These are phyloP conservation scores for Trichosporon coremiiforme DNA, from an alignment of 1,284 basidiomycete species.

Conservation along the genomic window DNA sequence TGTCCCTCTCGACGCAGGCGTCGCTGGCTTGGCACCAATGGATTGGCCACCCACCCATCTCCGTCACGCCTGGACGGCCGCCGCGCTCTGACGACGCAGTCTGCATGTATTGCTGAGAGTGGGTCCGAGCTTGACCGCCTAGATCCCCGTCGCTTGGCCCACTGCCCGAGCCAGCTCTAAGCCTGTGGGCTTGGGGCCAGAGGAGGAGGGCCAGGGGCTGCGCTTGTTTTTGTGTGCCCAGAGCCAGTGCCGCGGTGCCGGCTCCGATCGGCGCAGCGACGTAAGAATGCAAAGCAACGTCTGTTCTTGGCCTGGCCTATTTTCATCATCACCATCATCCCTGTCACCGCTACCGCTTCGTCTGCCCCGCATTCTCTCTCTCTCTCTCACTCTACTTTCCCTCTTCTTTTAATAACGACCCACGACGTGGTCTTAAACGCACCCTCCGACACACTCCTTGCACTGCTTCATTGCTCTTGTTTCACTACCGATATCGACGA, in stretches of 20 bases:
- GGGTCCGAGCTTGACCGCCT: not conserved
- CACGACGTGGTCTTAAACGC: too few species aligned
- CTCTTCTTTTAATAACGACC: not conserved
- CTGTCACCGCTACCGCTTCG: not conserved
- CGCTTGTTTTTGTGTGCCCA: too few species aligned
- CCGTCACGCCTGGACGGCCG: too few species aligned
- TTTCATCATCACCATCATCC: not conserved
- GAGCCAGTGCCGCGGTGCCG: too few species aligned
- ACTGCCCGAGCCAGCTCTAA: too few species aligned
- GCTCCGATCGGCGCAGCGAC: slow-evolving; percentile 1
- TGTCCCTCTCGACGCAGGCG: not conserved
- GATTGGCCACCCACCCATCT: not conserved
- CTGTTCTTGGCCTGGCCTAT: slow-evolving; percentile 8
- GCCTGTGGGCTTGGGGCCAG: too few species aligned
- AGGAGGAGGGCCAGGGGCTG: too few species aligned
- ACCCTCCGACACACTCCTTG: not conserved
- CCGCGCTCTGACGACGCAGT: not conserved
- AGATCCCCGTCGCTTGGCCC: not conserved
- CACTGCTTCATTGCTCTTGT: not conserved
- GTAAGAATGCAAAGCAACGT: not conserved
- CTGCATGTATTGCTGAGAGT: not conserved
- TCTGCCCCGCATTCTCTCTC: not conserved
- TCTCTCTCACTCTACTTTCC: too few species aligned
- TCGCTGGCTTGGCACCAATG: not conserved
- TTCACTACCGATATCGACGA: not conserved